A percentile compares a stretch with the other conserved stretches of the same genome.
Conservation (phyloP, 495 filamentous ascomycete species). For the Penicillium roqueforti region DNA sequence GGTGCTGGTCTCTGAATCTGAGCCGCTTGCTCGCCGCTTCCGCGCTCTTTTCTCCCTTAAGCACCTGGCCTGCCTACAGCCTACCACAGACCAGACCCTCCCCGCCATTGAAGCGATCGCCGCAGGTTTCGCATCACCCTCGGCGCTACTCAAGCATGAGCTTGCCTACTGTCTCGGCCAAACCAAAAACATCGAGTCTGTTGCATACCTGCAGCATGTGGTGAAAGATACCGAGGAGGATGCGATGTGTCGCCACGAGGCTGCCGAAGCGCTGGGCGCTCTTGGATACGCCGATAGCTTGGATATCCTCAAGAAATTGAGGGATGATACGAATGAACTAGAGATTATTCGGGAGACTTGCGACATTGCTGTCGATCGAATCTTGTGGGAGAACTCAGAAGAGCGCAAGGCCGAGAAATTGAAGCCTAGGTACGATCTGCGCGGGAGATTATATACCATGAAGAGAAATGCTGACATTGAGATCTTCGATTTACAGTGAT, state of each 20-base stretch:
- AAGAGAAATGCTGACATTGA: slow-evolving; percentile 8
- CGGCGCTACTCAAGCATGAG: slow-evolving; percentile 88
- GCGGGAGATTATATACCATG: background rate
- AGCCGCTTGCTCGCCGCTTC: slow-evolving; percentile 84
- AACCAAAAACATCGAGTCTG: slow-evolving; percentile 68
- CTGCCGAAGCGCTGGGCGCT: slow-evolving; percentile 90
- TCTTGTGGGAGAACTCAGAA: slow-evolving; percentile 85
- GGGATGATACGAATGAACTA: slow-evolving; percentile 65
- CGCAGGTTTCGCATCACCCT: slow-evolving; percentile 77
- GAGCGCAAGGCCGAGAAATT: slow-evolving; percentile 67
- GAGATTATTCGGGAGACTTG: slow-evolving; percentile 91
- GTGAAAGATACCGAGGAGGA: slow-evolving; percentile 76
- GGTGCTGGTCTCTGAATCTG: slow-evolving; percentile 70
- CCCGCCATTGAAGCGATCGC: slow-evolving; percentile 90
- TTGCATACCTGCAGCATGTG: slow-evolving; percentile 69
- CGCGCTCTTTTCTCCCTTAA: slow-evolving; percentile 98
- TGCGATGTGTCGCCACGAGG: slow-evolving; percentile 94
- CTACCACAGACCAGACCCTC: slow-evolving; percentile 56
- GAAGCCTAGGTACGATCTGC: slow-evolving; percentile 60
- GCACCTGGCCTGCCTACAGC: slow-evolving; percentile 71
- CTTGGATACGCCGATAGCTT: slow-evolving; percentile 70
- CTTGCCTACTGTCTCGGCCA: slow-evolving; percentile 97
- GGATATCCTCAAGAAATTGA: slow-evolving; percentile 62
- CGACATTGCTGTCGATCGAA: slow-evolving; percentile 90
- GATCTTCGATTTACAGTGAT: slow-evolving; percentile 53